Conservation (phyloP, 192 early-diverging fungal species). For the Spinellus fusiger region DNA sequence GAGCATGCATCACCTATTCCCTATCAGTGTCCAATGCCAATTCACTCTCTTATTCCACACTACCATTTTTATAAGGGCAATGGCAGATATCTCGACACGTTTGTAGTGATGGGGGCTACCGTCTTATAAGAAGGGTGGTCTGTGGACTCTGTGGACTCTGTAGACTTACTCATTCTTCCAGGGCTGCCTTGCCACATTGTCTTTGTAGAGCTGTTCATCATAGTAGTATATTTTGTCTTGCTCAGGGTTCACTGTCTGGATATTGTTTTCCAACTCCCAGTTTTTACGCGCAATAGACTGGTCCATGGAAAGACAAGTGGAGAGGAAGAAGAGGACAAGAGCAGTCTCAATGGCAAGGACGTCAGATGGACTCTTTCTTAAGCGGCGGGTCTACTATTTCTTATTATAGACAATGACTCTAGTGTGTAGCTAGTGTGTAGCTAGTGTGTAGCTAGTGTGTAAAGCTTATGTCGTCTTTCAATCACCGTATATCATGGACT, state of each 20-base stretch:
- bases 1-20: conserved; percentile 94
- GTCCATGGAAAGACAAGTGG: conserved; percentile 29
- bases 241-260: conserved; percentile 55
- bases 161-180: conserved; percentile 76
- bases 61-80: conserved; percentile 98
- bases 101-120: conserved; percentile 79
- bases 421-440: no score
- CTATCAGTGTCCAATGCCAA: no score
- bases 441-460: no score
- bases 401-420: no score
- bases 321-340: background rate
- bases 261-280: conserved; percentile 73
- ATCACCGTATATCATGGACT: no score
- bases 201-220: conserved; percentile 62
- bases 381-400: no score
- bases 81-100: conserved; percentile 86
- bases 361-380: no score
- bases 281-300: conserved; percentile 45
- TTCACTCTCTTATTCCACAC: conserved; percentile 1
- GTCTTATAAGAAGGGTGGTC: background rate
- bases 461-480: no score
- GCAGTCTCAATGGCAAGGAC: background rate
- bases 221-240: conserved; percentile 80
- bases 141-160: background rate
- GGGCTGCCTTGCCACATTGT: conserved; percentile 56